Evolutionary conservation across 768 basidiomycete species (phyloP).

Genomic region (Galerina sulciceps): DNA sequence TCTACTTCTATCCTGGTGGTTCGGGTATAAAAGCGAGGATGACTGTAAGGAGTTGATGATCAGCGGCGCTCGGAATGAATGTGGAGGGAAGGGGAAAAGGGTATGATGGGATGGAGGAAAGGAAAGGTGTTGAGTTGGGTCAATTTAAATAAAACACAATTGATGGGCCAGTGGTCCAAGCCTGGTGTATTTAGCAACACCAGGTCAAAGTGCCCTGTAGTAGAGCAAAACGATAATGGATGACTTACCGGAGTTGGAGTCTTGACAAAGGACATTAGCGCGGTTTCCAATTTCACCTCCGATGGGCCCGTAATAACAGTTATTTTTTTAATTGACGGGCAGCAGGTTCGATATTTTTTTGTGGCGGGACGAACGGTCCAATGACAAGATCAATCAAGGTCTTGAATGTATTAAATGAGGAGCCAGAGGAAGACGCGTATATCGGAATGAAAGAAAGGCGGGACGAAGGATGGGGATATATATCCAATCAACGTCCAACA

Average conservation of each 20-base stretch:
- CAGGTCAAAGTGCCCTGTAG: slow-evolving; percentile 3
- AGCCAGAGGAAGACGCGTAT: neutral
- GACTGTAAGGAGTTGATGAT: slow-evolving; percentile 9
- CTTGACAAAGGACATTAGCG: slow-evolving; percentile 38
- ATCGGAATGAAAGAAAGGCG: slow-evolving; percentile 17
- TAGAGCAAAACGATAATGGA: slow-evolving; percentile 1
- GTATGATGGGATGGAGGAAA: neutral
- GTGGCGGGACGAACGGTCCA: slow-evolving; percentile 18
- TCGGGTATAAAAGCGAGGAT: slow-evolving; percentile 3
- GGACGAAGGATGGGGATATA: slow-evolving; percentile 15
- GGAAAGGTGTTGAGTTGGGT: slow-evolving; percentile 4
- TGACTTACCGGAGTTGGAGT: slow-evolving; percentile 37
- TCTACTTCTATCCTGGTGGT: slow-evolving; percentile 11
- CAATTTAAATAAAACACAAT: slow-evolving; percentile 6
- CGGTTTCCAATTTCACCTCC: slow-evolving; percentile 15
- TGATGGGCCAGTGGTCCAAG: slow-evolving; percentile 1
- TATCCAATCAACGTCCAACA: slow-evolving; percentile 21
- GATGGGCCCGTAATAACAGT: slow-evolving; percentile 13
- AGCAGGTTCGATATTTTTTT: slow-evolving; percentile 4
- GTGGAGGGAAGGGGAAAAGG: slow-evolving; percentile 2
- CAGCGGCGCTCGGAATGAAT: slow-evolving; percentile 10
- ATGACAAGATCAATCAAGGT: slow-evolving; percentile 22
- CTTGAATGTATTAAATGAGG: slow-evolving; percentile 13
- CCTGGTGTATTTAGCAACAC: slow-evolving; percentile 1
- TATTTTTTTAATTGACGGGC: slow-evolving; percentile 22